Evolutionary conservation across 495 filamentous ascomycete genomes (phyloP), one percentile per base, ranked within the genome.

Genomic region (Staphylotrichum longicolle): DNA sequence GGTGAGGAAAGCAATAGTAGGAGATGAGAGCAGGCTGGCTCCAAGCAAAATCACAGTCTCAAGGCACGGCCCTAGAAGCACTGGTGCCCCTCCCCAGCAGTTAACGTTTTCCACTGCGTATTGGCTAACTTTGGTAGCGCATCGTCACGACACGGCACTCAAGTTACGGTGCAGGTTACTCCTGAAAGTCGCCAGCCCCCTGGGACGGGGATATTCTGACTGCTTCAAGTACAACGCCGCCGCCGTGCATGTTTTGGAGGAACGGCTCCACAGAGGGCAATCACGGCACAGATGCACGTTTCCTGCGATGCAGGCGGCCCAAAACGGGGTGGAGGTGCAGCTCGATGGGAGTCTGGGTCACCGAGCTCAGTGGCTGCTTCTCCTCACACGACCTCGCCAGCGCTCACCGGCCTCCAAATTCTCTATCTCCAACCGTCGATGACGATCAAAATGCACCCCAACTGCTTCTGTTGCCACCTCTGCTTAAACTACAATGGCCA

Each of bases 291-390:
- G 44, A 61, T 55, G 41, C 64, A 67, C 58, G 62, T 70, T 67
- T 56, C 57, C 55, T 50, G 48, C 52, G 64, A 64, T 72, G 70
- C 70, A 72, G 62, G 56, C 33, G 54, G 70, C 70, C 63, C 32
- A 60, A 72, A 69, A 61, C 61, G 66, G 68, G 34, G 39, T 57
- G 41, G 39, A 37, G 57, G 57, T 70, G 70, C 70, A 68, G 60
- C 58, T 65, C 53, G 53, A 54, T 46, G 47, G 48, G 48, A 57
- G 55, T 50, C 57, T 58, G 51, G 58, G 54, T 65, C 66, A 69
- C 66, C 62, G 64, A 63, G 54, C 63, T 40, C 37, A 62, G 54
- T 64, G 51, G 57, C 47, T 62, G 39, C 46, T 60, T 15, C 46
- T 50, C 48, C 61, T 55, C 55, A 66, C 54, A 59, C 55, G 60